Evolutionary conservation across 371 early-diverging fungal genomes (phyloP), one percentile per base, ranked within the genome.

Genomic region (Apophysomyces trapeziformis): DNA sequence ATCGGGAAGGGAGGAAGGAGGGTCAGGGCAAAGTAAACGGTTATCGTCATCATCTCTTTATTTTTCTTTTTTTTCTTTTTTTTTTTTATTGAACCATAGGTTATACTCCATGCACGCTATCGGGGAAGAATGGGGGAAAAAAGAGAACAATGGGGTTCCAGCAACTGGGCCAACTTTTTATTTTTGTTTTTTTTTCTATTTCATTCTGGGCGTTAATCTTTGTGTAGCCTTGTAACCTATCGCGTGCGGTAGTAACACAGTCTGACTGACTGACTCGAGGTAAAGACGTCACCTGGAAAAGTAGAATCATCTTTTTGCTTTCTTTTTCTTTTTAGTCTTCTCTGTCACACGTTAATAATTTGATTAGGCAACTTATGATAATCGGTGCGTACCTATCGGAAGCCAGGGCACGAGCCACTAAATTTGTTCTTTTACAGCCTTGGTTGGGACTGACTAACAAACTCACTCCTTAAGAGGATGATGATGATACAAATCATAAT

Each of bases 391-490:
- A 64, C 68, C 68, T 68, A 68, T 68, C 68, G 68, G 68, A 68
- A 56, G 63, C 60, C 54, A 60, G 64, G 68, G 68, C 68, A 68
- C 68, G 64, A 64, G 68, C 68, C 68, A 68, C 68, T 61, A 61
- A 61, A 57, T 56, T 45, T 45, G 32, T 3, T 50, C 21, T 47
- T 47, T 47, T 47, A 21, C 5, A 13, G 8, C 16, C 16, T 45
- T 45, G 5, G n/a, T 5, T 45, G 13, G 13, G n/a, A 45, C 46
- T 7, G 16, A 45, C 46, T 45, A 26, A 26, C 32, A 26, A 26
- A 2, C 2, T 26, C 32, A 26, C 32, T 26, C 32, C 32, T 26
- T 26, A 45, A 45, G 46, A 13, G 6, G 16, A 45, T 16, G 32
- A 26, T 2, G 32, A 26, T 26, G 32, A 2, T 26, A 26, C 32